Base-by-base conservation (phyloP, 2,329 filamentous ascomycete species). In the Claviceps lovelessii region DNA sequence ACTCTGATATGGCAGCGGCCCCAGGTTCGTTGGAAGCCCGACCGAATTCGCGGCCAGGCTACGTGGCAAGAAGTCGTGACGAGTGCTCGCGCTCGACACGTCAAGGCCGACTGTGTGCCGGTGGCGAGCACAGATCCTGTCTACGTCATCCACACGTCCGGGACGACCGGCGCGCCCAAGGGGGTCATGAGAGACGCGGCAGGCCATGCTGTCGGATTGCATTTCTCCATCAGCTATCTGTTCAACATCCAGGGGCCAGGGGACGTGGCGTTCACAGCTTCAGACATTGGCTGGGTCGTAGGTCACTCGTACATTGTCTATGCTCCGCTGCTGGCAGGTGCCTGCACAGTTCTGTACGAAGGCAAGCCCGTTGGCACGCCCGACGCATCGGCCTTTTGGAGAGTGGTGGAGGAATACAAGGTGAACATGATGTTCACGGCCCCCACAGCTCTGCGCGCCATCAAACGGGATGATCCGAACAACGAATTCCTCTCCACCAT, bases 321-420 rank as follows among this genome's bases (percentile, higher is more conserved):
- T 64, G 90, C 82, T 4, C 90, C 90, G 13, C 78, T 97, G 6
- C 78, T 96, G 1, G 81, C 85, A 0, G 90, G 90, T 5, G 90
- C 90, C 2, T 84, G 90, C 1, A 95, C 89, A 0, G 80, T 96
- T 1, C 74, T 96, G 0, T 96, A 90, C 67, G 90, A 96, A 70
- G 91, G 90, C n/a, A 96, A 96, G 61, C 90, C 90, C 0, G 76
- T 95, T 13, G 90, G 90, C 5, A 95, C 90, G 0, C 90, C 90
- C 0, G 84, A 95, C 62, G 86, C 89, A 0, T 85, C 88, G 6
- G 85, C 86, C 0, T 93, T 96, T 66, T 97, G 90, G 90, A 77
- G 90, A 2, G 81, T 95, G 19, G 70, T 94, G 4, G 84, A 90
- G 60, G 86, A 94, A 62, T 85, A 96, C 73, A 84, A 84, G 63